Base-by-base conservation (phyloP, 2,329 filamentous ascomycete genomes). In the Pseudogymnoascus sp. region DNA sequence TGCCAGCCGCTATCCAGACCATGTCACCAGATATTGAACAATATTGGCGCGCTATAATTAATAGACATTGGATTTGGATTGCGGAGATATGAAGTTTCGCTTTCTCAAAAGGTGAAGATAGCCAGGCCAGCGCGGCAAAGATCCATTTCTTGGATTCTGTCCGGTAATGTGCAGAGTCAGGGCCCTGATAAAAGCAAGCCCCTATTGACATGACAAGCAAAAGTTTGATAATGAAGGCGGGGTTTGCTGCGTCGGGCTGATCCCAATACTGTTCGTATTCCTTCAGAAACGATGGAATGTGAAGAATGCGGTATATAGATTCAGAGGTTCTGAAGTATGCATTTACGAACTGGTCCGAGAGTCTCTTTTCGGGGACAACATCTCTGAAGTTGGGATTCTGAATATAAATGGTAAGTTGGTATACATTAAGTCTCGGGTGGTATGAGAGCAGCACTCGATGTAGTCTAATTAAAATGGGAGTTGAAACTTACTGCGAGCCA, bases 61-160 rank as follows among this genome's bases (percentile, higher is more conserved):
- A 68, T 42, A 86, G 75, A 59, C 81, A 78, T 71, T 80, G 78
- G 29, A 77, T 78, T 69, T 85, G 84, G 1, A 86, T 66, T 1
- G 75, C 75, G 0, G 74, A 69, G 3, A 84, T 74, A 38, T 76
- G 80, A 64, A 84, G 73, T 25, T 78, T 76, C 3, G 74, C 71
- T 70, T 84, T 85, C 58, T 79, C 77, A 0, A 48, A 61, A 12
- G 76, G 72, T 0, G 80, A 78, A 13, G 66, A 60, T 3, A 70
- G 59, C 68, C 68, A 71, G 5, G 63, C 42, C 39, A 67, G 65
- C 3, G 65, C 69, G 9, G 64, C 64, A 48, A 64, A 68, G 2
- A 69, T 62, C 68, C 67, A 71, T 39, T 68, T 65, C 21, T 60
- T 41, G 4, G 67, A 65, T 44, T 66, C 62, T 8, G 33, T 25